Percentiles rank a stretch among this genome's conserved stretches.
Conservation (phyloP, 306 rosid species). For the Gynostemma pentaphyllum region DNA sequence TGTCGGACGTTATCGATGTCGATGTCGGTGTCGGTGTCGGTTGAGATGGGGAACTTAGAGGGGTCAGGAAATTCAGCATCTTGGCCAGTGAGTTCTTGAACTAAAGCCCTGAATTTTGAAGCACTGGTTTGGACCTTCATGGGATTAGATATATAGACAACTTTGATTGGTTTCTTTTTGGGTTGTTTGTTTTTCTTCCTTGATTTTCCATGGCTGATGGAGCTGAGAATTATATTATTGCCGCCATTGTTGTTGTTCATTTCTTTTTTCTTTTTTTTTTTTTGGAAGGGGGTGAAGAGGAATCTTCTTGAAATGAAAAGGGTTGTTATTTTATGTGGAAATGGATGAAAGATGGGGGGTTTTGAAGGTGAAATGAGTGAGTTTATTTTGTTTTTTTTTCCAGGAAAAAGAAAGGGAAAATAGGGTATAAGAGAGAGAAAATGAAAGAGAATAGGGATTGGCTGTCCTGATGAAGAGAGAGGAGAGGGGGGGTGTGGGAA, state of each 20-base stretch:
- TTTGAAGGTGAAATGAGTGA: too few species aligned
- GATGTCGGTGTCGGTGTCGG: too few species aligned
- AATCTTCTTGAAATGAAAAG: too few species aligned
- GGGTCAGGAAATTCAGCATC: conserved; percentile 57
- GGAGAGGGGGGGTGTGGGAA: not conserved
- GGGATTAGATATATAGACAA: conserved; percentile 75
- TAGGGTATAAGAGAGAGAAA: not conserved
- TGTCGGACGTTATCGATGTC: too few species aligned
- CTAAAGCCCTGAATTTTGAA: conserved; percentile 64
- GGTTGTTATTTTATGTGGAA: not conserved
- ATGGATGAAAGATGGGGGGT: too few species aligned
- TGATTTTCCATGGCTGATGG: not conserved
- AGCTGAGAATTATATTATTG: not conserved
- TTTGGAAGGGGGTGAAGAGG: too few species aligned
- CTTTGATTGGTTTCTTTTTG: conserved; percentile 33
- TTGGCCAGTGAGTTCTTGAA: conserved; percentile 72
- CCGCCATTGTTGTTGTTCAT: not conserved
- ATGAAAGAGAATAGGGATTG: not conserved
- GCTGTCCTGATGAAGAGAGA: too few species aligned
- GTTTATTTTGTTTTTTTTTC: too few species aligned
- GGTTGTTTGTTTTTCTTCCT: not conserved
- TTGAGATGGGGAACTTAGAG: conserved; percentile 16
- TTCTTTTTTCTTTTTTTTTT: too few species aligned
- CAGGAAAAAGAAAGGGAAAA: not conserved
- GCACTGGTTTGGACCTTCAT: conserved; percentile 62